These are phyloP conservation scores for Rubia peregrina DNA, from an alignment of 305 asterid genomes.

Conservation along the genomic window DNA sequence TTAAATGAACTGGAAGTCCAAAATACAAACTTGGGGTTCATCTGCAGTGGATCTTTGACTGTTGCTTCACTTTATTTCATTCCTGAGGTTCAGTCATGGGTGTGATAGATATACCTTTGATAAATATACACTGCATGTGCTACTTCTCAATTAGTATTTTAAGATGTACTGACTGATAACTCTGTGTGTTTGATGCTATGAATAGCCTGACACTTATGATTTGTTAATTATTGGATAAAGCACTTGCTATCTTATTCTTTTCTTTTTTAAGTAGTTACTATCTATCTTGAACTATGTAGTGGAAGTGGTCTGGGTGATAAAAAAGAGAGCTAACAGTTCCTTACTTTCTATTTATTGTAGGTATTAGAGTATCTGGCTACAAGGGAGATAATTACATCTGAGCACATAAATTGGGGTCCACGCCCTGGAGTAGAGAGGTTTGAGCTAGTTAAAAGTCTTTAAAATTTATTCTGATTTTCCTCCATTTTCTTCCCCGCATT, in stretches of 20 bases:
- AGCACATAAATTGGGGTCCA: conserved; percentile 68
- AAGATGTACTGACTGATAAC: background rate
- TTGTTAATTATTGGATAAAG: background rate
- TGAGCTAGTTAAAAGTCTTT: conserved; percentile 15
- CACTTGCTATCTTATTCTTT: background rate
- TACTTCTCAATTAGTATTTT: background rate
- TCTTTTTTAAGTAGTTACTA: background rate
- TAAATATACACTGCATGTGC: background rate
- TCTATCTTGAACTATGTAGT: background rate
- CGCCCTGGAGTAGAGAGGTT: conserved; percentile 90
- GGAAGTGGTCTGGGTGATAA: conserved; percentile 2
- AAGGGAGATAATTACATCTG: conserved; percentile 68
- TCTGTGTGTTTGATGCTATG: background rate
- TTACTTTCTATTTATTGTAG: conserved; percentile 32
- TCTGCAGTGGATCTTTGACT: background rate
- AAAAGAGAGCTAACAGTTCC: conserved; percentile 8
- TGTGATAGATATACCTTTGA: background rate
- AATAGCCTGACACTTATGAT: background rate
- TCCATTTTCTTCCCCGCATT: background rate
- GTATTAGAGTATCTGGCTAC: conserved; percentile 75
- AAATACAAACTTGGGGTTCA: background rate
- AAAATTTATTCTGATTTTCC: background rate
- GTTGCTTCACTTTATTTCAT: background rate
- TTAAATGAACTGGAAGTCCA: background rate
- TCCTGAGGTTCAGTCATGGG: background rate